Evolutionary conservation across 176 grass and related monocot species (phyloP), one percentile per base, ranked within the genome.

Genomic region (Phoenix roebelenii): DNA sequence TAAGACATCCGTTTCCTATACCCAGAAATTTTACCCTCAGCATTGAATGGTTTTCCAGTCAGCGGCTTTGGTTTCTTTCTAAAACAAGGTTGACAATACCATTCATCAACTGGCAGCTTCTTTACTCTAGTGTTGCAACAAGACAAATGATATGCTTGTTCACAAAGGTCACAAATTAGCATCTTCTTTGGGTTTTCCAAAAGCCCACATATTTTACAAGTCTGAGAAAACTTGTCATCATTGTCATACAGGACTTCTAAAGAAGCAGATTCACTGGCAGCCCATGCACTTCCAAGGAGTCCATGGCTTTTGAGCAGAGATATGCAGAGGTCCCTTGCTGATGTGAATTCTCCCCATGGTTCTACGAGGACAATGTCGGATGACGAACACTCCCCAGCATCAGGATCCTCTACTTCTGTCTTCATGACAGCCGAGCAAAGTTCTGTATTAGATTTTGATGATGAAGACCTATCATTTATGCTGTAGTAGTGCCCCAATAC

Each of bases 91-190:
- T 59, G 61, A 22, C 89, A 93, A 77, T 76, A 73, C 89, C 89
- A 93, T 60, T 84, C 58, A 56, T 80, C 77, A 5, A 63, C 44
- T 57, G 69, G 76, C 68, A 78, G 58, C 68, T 87, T 78, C 55
- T 76, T 92, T 18, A 72, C 70, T 50, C 25, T 57, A 56, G 78
- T 55, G 17, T 65, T 59, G 72, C 77, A 87, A 60, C 89, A 93
- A 26, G 60, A 75, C 51, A 74, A 72, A 81, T 93, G 89, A 74
- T 81, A 93, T 84, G 89, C 74, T 67, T 59, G 74, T 65, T 93
- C 89, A 66, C 89, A 93, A 44, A 12, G 16, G 67, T 93, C 89
- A 84, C 84, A 93, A 63, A 93, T 87, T 71, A 93, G 55, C 89
- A 93, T 87, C 56, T 78, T 75, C 49, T 28, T 56, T 59, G 80